Base-by-base conservation (phyloP, 1,139 yeast species). In the Debaryomyces coudertii region DNA sequence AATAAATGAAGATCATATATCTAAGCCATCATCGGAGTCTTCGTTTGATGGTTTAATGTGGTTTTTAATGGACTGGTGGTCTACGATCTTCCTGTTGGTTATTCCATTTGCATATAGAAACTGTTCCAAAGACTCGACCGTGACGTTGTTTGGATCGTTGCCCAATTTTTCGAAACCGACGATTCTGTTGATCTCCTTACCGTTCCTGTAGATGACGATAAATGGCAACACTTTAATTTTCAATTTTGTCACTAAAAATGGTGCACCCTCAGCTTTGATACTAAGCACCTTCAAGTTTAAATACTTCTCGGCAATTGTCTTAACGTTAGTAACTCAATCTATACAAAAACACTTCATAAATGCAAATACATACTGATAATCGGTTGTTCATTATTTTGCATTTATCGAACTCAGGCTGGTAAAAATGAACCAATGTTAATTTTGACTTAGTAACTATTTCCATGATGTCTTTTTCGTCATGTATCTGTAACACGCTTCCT, bases 191-290 rank as follows among this genome's bases (percentile, higher is more conserved):
- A 70, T 59, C 57, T 87, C 92, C 40, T 72, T 65, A 1, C 92
- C 92, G 25, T 76, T 68, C 28, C 66, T 67, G 58, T 84, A 88
- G n/a, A 82, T 73, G 1, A 85, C 66, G 5, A 87, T 83, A 55
- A 84, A 85, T 0, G 96, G 96, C 7, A 89, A 70, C 5, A 85
- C 83, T 56, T 85, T 80, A 42, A 89, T 71, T 2, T 71, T 68
- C 40, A 89, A 71, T 56, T 80, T 83, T 1, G 80, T 66, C 3
- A 83, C 89, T 42, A 89, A 66, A 58, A 89, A 89, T 2, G 95
- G 90, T 1, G 92, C 87, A 23, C 77, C 67, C 36, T 73, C 77
- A 0, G 88, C 96, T 47, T 76, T 70, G n/a, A 87, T 76, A 42
- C 77, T 72, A 23, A 82, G 64, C 47, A 87, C 79, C 49, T 73